Evolutionary conservation across 441 rosid genomes (phyloP).

Genomic region (Eutrema salsugineum): DNA sequence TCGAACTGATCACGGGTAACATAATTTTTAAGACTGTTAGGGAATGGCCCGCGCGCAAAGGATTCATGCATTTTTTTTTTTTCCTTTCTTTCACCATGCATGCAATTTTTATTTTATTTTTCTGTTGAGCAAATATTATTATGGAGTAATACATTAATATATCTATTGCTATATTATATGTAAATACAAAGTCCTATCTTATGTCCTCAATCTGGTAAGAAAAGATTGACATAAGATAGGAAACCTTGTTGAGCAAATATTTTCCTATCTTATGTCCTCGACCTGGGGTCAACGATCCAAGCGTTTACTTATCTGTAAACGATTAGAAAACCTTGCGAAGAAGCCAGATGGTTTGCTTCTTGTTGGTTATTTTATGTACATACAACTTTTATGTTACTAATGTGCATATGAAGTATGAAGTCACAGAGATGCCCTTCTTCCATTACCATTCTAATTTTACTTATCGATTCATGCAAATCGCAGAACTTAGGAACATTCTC

Average conservation of each 20-base stretch:
- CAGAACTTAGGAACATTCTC: background rate
- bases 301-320: background rate
- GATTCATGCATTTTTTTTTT: background rate
- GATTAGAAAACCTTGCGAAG: background rate
- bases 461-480: background rate
- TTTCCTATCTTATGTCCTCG: too few relatives aligned
- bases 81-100: background rate
- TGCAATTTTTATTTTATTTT: too few relatives aligned
- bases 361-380: background rate
- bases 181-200: too few relatives aligned
- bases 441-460: background rate
- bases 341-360: background rate
- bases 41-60: background rate
- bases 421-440: background rate
- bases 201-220: too few relatives aligned
- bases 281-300: background rate
- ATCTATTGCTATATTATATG: too few relatives aligned
- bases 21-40: background rate
- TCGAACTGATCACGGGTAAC: background rate
- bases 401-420: background rate
- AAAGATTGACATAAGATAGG: too few relatives aligned
- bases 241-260: too few relatives aligned
- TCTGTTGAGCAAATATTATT: too few relatives aligned
- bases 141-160: too few relatives aligned
- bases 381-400: background rate